Conservation (phyloP, 2,329 filamentous ascomycete genomes). For the Didymella glomerata region DNA sequence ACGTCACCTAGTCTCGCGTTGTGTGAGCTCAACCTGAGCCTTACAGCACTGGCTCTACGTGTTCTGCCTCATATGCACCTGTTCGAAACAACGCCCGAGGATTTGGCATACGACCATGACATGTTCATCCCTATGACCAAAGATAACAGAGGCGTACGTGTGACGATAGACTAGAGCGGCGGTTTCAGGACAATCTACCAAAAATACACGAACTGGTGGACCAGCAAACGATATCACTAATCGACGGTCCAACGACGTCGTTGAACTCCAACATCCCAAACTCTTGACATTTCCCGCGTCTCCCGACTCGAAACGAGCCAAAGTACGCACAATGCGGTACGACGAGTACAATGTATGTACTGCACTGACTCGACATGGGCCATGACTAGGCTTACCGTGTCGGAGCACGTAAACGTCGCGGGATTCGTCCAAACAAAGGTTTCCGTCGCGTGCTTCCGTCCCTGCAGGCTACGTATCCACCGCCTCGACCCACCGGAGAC, state of each 20-base stretch:
- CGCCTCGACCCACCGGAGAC: slow-evolving; percentile 8
- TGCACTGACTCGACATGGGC: slow-evolving; percentile 9
- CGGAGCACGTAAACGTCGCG: slow-evolving; percentile 2
- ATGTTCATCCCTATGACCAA: slow-evolving; percentile 43
- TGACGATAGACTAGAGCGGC: slow-evolving; percentile 26
- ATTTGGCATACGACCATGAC: slow-evolving; percentile 36
- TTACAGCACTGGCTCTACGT: slow-evolving; percentile 33
- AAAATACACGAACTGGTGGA: background rate
- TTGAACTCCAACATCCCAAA: background rate
- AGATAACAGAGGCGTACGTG: slow-evolving; percentile 33
- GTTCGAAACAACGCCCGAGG: slow-evolving; percentile 32
- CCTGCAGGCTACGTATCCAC: slow-evolving; percentile 6
- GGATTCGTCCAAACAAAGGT: slow-evolving; percentile 2
- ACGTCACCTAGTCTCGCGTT: slow-evolving; percentile 30
- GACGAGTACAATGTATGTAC: background rate
- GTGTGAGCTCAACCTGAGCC: slow-evolving; percentile 34
- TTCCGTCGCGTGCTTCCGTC: background rate
- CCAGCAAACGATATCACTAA: background rate
- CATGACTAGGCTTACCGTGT: background rate
- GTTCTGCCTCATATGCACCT: slow-evolving; percentile 38
- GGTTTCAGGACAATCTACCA: background rate
- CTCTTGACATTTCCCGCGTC: background rate
- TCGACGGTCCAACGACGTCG: background rate
- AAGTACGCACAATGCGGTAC: background rate
- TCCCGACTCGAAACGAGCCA: background rate